Base-by-base conservation (phyloP, 2,329 filamentous ascomycete genomes). In the Pseudogymnoascus sp. region DNA sequence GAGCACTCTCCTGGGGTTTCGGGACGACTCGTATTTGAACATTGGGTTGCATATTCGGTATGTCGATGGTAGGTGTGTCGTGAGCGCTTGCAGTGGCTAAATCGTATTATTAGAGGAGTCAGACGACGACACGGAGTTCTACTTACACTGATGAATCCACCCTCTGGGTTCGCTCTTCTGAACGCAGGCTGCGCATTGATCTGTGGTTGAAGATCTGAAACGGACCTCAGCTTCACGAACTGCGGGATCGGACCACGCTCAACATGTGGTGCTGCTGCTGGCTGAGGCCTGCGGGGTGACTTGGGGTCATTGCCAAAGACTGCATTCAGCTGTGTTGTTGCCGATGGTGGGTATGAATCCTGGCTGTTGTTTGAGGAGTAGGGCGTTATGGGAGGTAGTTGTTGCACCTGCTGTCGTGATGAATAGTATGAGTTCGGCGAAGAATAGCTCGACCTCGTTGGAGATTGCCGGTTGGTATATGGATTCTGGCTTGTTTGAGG, bases 11-110 rank as follows among this genome's bases (percentile, higher is more conserved):
- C 95, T 89, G 40, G 95, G 95, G 73, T 99, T 99, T 68, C 95
- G 86, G 62, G 95, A 97, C 14, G 95, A 97, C 75, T 99, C 95
- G 78, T 99, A 99, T 79, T 99, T 97, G 82, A 99, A 99, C 71
- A 85, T 88, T 2, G 93, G 93, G 74, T 99, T 99, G 80, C 95
- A 99, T 75, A 99, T 97, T 70, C 95, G 89, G 79, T 99, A 99
- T 1, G 95, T 97, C 4, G 93, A 89, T 14, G 95, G 93, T 18
- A 99, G 82, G 71, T 97, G 93, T 42, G 90, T 89, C 1, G 95
- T 99, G 65, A 99, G 82, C 59, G 95, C 93, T 88, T 97, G 93
- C 60, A 99, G 83, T 59, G 95, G 95, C 91, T 96, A 73, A 42
- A 62, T 62, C 60, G 60, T 40, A 18, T 61, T 14, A 64, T 77